Base-by-base conservation (phyloP, 306 rosid species). In the Hylodesmum podocarpum region DNA sequence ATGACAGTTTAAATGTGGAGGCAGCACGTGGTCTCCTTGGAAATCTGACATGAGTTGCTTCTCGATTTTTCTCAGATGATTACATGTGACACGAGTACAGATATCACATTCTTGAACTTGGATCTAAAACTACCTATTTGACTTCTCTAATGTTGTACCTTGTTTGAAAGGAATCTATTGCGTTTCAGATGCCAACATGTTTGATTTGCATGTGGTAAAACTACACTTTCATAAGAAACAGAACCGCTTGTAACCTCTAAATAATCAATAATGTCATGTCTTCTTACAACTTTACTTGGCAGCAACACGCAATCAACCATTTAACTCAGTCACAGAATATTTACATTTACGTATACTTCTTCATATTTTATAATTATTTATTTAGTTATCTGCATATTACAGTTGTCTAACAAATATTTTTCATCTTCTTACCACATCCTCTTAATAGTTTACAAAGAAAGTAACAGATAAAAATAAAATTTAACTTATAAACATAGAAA, bases 91-190 rank as follows among this genome's bases (percentile, higher is more conserved):
- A 63, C 54, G 39, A 58, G 37, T 66, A 40, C 55, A 54, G 73
- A 47, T 76, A 66, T 76, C 62, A 57, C 59, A 51, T 66, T 66
- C 61, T 75, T 62, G 74, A 63, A 19, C 74, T 69, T 39, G 75
- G 80, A 86, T 78, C 80, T 62, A 16, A 77, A 41, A 1, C 22
- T 79, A 16, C 51, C 61, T 49, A 66, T 82, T 79, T 82, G 85
- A 76, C 82, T 76, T 82, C 67, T 69, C 58, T 68, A 28, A 24
- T 28, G 16, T 19, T 62, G 64, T 59, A 57, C 84, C 61, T 79
- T 72, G 77, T 86, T 66, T 72, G 81, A 79, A 22, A 66, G 75
- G 78, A 79, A 82, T 75, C 86, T 58, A 4, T 40, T 65, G 15
- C 57, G 49, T 69, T 73, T 67, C 63, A 31, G 53, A 47, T 39